Conservation (phyloP, 768 basidiomycete species). For the Rhodotorula paludigena region DNA sequence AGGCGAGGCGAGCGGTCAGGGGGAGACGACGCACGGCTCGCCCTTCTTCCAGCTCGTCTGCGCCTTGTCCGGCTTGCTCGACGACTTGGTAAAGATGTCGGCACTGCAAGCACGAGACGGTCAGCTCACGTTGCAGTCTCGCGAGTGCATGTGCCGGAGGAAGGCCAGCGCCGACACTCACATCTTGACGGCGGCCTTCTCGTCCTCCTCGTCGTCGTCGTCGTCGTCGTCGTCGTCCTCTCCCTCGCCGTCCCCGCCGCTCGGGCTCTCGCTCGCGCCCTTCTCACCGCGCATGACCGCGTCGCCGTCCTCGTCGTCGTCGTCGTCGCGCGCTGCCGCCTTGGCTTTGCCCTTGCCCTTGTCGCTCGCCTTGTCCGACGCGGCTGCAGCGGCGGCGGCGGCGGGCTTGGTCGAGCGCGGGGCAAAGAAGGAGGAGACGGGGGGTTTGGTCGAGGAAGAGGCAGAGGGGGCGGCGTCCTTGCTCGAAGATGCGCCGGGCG, state of each 20-base stretch:
- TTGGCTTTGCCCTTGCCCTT: constrained; percentile 26
- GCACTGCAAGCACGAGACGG: constrained; percentile 12
- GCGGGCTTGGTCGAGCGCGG: constrained; percentile 13
- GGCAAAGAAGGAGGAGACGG: constrained; percentile 18
- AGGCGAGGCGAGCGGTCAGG: too few species aligned
- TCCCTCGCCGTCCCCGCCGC: not conserved
- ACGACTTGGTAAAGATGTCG: constrained; percentile 35
- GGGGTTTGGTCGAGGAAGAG: not conserved
- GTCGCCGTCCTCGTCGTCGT: not conserved
- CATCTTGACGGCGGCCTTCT: constrained; percentile 33
- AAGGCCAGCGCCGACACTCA: not conserved
- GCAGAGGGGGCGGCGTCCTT: not conserved
- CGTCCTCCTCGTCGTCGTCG: constrained; percentile 23
- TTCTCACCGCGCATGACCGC: constrained; percentile 5
- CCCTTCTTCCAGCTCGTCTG: constrained; percentile 27
- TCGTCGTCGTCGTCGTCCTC: constrained; percentile 21
- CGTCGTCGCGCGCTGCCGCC: not conserved
- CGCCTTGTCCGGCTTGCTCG: constrained; percentile 12
- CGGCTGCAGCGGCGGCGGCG: not conserved
- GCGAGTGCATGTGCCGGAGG: not conserved
- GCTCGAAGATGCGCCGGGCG: not conserved
- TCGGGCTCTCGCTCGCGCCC: constrained; percentile 1
- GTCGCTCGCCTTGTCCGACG: not conserved
- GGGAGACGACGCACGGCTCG: constrained; percentile 24
- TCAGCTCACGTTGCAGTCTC: not conserved